Evolutionary conservation across 805 yeast species (phyloP).

Genomic region (Suhomyces emberorum): DNA sequence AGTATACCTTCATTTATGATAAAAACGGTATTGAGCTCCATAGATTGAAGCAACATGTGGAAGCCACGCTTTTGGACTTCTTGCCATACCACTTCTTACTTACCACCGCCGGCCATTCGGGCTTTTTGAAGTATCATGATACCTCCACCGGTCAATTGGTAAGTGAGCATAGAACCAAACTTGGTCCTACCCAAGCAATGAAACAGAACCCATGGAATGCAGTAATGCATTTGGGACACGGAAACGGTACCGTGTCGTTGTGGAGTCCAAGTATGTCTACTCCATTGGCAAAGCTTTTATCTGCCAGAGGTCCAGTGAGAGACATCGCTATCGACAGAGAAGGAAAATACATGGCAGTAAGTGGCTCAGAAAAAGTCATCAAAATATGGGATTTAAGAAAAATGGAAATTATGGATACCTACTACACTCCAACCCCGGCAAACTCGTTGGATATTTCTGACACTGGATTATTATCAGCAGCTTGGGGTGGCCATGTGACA

Average conservation of each 20-base stretch:
- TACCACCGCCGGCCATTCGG: constrained; percentile 86
- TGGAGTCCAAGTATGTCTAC: constrained; percentile 91
- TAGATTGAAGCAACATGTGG: constrained; percentile 85
- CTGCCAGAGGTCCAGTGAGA: constrained; percentile 83
- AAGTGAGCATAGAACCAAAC: constrained; percentile 76
- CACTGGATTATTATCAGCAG: constrained; percentile 79
- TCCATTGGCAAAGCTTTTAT: constrained; percentile 78
- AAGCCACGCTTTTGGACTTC: constrained; percentile 77
- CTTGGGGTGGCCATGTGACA: constrained; percentile 94
- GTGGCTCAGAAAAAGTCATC: constrained; percentile 79
- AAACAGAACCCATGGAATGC: constrained; percentile 95
- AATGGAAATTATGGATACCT: constrained; percentile 70
- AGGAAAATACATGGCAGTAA: constrained; percentile 90
- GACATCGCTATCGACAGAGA: constrained; percentile 84
- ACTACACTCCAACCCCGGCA: constrained; percentile 81
- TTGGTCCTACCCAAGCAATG: constrained; percentile 89
- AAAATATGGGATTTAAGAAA: constrained; percentile 94
- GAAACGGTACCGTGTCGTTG: constrained; percentile 85
- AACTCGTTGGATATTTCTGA: constrained; percentile 77
- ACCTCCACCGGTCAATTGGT: constrained; percentile 89
- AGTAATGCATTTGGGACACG: constrained; percentile 87
- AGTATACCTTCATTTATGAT: constrained; percentile 89
- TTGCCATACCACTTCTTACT: constrained; percentile 89
- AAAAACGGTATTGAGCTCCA: constrained; percentile 89
- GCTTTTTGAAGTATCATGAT: constrained; percentile 88